These are phyloP conservation scores for Clarkia xantiana DNA, from an alignment of 345 rosid genomes.

Conservation along the genomic window DNA sequence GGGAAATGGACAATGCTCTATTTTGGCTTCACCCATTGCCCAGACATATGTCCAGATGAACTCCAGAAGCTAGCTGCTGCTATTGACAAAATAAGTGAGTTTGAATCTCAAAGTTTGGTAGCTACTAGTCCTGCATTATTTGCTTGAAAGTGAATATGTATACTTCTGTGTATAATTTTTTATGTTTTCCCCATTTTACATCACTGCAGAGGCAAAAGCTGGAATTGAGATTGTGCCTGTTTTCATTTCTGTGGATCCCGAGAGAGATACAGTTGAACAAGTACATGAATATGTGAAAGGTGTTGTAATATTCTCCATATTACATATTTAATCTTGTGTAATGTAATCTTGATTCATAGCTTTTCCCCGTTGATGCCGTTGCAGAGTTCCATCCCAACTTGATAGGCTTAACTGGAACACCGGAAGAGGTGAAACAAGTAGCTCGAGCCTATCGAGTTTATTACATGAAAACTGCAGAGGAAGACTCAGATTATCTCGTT, in stretches of 20 bases:
- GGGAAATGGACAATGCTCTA: constrained; percentile 86
- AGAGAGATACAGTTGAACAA: constrained; percentile 89
- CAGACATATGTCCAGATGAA: constrained; percentile 97
- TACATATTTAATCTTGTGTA: not conserved
- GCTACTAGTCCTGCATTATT: not conserved
- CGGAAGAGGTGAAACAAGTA: constrained; percentile 62
- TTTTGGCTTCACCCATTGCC: constrained; percentile 98
- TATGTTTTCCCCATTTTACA: constrained; percentile 2
- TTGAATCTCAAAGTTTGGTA: not conserved
- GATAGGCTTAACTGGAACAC: constrained; percentile 70
- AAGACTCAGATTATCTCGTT: constrained; percentile 95
- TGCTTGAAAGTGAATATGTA: not conserved
- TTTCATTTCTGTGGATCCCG: constrained; percentile 93
- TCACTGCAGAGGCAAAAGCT: constrained; percentile 48
- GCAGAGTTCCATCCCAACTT: constrained; percentile 84
- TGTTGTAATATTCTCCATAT: constrained; percentile 10
- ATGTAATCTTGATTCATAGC: not conserved
- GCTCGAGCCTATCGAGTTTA: constrained; percentile 92
- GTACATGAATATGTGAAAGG: constrained; percentile 90
- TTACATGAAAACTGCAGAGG: constrained; percentile 92
- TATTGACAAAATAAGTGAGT: constrained; percentile 83
- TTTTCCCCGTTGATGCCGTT: constrained; percentile 1
- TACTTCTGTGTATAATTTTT: not conserved
- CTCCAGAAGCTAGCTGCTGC: constrained; percentile 70
- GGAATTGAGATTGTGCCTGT: constrained; percentile 67